phyloP scores from a whole-genome alignment of 371 early-diverging fungal genomes.

The Actinomucor elegans region DNA sequence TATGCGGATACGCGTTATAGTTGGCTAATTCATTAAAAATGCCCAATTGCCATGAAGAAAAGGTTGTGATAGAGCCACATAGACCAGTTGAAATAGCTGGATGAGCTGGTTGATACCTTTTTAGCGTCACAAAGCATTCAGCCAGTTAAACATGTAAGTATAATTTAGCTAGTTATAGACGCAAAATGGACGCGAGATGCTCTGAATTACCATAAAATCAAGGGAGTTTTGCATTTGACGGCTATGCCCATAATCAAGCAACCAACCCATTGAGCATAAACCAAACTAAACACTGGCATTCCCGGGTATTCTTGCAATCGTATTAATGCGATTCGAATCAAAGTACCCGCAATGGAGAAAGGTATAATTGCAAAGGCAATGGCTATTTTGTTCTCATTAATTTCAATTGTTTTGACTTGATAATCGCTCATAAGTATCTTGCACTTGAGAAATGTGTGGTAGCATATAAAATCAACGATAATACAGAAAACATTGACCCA shows the following conservation, averaged over 20 bases:
- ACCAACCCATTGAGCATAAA: constrained; percentile 73
- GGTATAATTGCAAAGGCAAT: constrained; percentile 49
- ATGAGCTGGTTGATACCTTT: constrained; percentile 55
- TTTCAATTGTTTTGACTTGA: not conserved
- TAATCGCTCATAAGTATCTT: not conserved
- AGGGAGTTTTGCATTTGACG: constrained; percentile 16
- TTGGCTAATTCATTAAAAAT: constrained; percentile 59
- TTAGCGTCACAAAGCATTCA: too few species aligned
- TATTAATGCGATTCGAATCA: constrained; percentile 59
- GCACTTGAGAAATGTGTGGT: not conserved
- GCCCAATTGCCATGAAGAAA: constrained; percentile 79
- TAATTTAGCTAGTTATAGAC: not conserved
- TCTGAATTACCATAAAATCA: constrained; percentile 19
- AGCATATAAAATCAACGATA: not conserved
- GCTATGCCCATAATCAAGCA: constrained; percentile 71
- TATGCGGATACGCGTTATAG: constrained; percentile 25
- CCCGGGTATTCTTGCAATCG: constrained; percentile 58
- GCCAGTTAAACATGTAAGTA: not conserved
- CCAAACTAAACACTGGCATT: constrained; percentile 61
- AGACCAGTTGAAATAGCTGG: constrained; percentile 72
- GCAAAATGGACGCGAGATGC: not conserved
- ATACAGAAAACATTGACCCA: not conserved
- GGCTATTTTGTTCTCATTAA: constrained; percentile 38
- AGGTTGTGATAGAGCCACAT: constrained; percentile 87
- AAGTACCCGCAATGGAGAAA: constrained; percentile 65